phyloP scores from a whole-genome alignment of 495 filamentous ascomycete genomes.

The Penicillium atrosanguineum region DNA sequence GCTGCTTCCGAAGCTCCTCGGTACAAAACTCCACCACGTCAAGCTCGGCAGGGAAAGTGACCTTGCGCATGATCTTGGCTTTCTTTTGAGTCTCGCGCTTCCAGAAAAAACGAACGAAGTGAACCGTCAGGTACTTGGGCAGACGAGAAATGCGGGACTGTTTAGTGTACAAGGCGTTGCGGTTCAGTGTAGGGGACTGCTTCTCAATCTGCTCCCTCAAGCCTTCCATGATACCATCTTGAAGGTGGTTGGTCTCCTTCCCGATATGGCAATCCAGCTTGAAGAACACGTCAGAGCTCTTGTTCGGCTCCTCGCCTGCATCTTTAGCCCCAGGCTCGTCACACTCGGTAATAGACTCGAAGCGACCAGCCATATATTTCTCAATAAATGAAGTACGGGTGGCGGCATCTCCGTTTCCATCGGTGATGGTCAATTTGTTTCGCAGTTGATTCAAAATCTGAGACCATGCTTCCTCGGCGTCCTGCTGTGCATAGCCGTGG shows the following conservation, averaged over 20 bases:
- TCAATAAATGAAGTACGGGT: conserved; percentile 74
- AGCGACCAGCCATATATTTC: conserved; percentile 81
- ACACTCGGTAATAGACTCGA: conserved; percentile 73
- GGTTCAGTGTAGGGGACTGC: conserved; percentile 69
- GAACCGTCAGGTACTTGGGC: conserved; percentile 93
- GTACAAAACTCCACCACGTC: conserved; percentile 95
- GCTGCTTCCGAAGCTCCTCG: conserved; percentile 75
- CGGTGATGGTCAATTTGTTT: conserved; percentile 69
- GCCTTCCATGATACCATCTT: conserved; percentile 79
- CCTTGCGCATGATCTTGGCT: conserved; percentile 99
- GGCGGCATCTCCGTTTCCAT: conserved; percentile 41
- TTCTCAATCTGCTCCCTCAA: conserved; percentile 91
- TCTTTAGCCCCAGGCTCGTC: conserved; percentile 78
- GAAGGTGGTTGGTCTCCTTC: conserved; percentile 77
- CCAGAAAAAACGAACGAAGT: conserved; percentile 99
- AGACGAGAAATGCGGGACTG: conserved; percentile 81
- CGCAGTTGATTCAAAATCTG: conserved; percentile 88
- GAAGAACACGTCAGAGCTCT: conserved; percentile 71
- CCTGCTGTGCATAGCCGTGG: conserved; percentile 87
- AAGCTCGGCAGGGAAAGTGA: conserved; percentile 89
- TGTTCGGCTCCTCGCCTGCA: conserved; percentile 66
- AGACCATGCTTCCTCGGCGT: conserved; percentile 98
- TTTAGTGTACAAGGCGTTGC: conserved; percentile 84
- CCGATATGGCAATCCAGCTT: conserved; percentile 96
- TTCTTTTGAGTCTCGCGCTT: conserved; percentile 92